Evolutionary conservation across 345 rosid species (phyloP), one percentile per base, ranked within the genome.

Genomic region (Hibiscus syriacus): DNA sequence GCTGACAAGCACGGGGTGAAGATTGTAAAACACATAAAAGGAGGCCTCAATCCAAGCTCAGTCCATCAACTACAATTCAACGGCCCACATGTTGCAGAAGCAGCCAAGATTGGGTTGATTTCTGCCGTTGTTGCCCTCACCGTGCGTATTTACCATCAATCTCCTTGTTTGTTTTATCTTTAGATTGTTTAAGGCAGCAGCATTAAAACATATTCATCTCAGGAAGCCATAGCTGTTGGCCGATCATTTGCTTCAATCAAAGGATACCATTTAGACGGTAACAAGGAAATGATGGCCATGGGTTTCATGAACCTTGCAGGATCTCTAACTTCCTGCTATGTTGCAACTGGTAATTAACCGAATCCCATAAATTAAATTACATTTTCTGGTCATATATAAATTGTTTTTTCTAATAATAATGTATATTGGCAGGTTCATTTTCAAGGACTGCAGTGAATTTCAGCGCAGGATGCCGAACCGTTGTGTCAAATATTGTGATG

Each of bases 151-250:
- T 34, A 34, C 5, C 7, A 6, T 34, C 38, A 34, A 6, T 34
- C 5, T 4, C 7, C 7, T 1, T 3, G 4, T 8, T 34, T 34
- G 4, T 34, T 34, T 1, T 4, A 34, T 34, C 38, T 34, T 34
- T 34, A 34, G 2, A 6, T 34, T 34, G 6, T 34, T 2, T 34
- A 34, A 34, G 38, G 38, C 38, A 34, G 7, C 7, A 0, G 5
- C 5, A 34, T 34, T 39, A 39, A 36, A 39, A 7, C 45, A 1
- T 8, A 39, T 55, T 56, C 34, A 19, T 72, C 13, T 32, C 79
- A 90, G 97, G 97, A 90, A 84, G 97, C 95, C 45, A 83, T 90
- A 10, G 97, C 97, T 2, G 97, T 90, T 9, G 92, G 97, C 2
- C 79, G 95, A 59, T 90, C 97, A n/a, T 90, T 90, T 59, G 95